phyloP scores from a whole-genome alignment of 257 asterid genomes.

The Nemophila menziesii region DNA sequence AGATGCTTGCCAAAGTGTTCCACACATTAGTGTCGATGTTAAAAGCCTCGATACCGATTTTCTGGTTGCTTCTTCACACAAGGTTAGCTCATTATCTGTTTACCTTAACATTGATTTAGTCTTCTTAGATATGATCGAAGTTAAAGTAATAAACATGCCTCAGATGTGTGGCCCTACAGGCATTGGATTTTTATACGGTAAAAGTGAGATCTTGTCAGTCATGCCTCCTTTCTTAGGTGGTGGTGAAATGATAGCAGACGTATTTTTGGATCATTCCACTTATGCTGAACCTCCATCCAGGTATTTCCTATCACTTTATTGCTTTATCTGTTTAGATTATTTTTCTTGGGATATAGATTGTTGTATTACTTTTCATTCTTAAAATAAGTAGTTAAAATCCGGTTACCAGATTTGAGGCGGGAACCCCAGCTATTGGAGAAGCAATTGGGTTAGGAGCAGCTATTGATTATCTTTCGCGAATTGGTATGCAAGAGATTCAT shows the following conservation, averaged over 20 bases:
- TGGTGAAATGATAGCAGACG: slow-evolving; percentile 98
- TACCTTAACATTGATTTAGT: slow-evolving; percentile 16
- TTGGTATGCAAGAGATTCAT: slow-evolving; percentile 90
- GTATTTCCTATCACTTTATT: slow-evolving; percentile 22
- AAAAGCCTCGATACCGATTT: slow-evolving; percentile 70
- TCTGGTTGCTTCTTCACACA: slow-evolving; percentile 95
- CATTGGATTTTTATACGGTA: slow-evolving; percentile 92
- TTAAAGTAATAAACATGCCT: slow-evolving; percentile 58
- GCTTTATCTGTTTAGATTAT: slow-evolving; percentile 1
- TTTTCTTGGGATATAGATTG: not conserved
- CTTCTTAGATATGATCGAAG: slow-evolving; percentile 25
- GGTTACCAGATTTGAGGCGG: slow-evolving; percentile 77
- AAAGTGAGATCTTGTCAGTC: slow-evolving; percentile 52
- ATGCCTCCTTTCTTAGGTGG: slow-evolving; percentile 99
- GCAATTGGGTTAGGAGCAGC: slow-evolving; percentile 91
- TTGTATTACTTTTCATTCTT: not conserved
- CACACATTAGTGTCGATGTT: slow-evolving; percentile 89
- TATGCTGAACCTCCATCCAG: slow-evolving; percentile 95
- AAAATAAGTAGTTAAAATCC: not conserved
- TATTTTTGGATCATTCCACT: slow-evolving; percentile 78
- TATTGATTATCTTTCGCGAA: slow-evolving; percentile 65
- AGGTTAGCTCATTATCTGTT: slow-evolving; percentile 45
- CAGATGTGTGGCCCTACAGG: slow-evolving; percentile 99
- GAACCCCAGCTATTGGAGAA: slow-evolving; percentile 94
- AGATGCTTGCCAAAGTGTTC: slow-evolving; percentile 99